Base-by-base conservation (phyloP, 2,329 filamentous ascomycete species). In the Verticillium dahliae region DNA sequence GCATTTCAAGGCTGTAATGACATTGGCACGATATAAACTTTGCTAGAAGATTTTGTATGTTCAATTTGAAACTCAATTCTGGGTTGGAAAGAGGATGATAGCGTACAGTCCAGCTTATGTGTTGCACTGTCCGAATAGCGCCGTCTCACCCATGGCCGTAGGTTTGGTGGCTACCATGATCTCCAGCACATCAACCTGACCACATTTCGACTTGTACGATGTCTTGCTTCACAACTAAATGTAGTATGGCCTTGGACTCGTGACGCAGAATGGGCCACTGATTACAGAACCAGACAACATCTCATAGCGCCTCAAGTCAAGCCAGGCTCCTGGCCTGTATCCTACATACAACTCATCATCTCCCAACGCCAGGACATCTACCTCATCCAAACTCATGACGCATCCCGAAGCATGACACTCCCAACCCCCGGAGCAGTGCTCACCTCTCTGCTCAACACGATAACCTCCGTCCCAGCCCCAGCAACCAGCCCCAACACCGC, bases 371-470 rank as follows among this genome's bases (percentile, higher is more conserved):
- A 27, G 27, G 27, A 27, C 27, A 3, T 27, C 27, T 7, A 50
- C n/a, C 45, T 22, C 45, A 22, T 4, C 18, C 6, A 22, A n/a
- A 50, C 3, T 4, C 39, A 27, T 31, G 6, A 58, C 37, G 39
- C 3, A 33, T 3, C 50, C n/a, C 10, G 9, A 45, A 38, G 2
- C 2, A 60, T 59, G 58, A 38, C 72, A 62, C 66, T 79, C 65
- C 67, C 81, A 62, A 68, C 76, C 62, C 68, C 79, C 5, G 73
- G 76, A 41, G 72, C 78, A 10, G 67, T 86, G 3, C 72, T 86
- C 15, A 81, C 79, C 6, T 75, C 78, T 5, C 77, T 87, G 59
- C 71, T 85, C 65, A 71, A 73, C 63, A 54, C 58, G 6, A 59
- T 59, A 56, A 6, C 55, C 39, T 7, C n/a, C 60, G 57, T 55